Conservation (phyloP, 2,329 filamentous ascomycete genomes). For the Westerdykella sp. region DNA sequence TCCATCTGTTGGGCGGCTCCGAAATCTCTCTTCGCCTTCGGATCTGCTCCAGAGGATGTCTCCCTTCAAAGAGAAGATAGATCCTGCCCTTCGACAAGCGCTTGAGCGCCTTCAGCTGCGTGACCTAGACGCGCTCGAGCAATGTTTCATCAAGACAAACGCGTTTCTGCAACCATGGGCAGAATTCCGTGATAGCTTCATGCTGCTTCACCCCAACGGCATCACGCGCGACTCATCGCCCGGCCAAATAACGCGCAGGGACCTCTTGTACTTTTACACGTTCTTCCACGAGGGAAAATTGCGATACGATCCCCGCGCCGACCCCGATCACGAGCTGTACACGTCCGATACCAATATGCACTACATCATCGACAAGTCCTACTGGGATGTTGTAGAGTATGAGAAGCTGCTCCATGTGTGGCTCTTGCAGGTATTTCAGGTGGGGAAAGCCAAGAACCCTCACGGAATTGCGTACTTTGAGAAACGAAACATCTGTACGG, state of each 20-base stretch:
- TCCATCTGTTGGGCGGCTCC: too few relatives aligned
- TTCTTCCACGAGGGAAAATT: conserved; percentile 21
- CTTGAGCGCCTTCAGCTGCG: conserved; percentile 20
- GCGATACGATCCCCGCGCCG: conserved; percentile 22
- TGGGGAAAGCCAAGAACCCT: conserved; percentile 25
- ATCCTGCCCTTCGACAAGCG: conserved; percentile 4
- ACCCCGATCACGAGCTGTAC: conserved; percentile 10
- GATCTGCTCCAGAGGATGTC: too few relatives aligned
- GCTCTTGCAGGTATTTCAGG: conserved; percentile 28
- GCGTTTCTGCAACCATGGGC: conserved; percentile 30
- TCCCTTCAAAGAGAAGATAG: not conserved
- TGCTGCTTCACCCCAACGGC: conserved; percentile 14
- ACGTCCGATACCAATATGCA: conserved; percentile 8
- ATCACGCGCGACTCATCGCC: conserved; percentile 8
- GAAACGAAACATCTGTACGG: conserved; percentile 19
- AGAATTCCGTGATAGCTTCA: conserved; percentile 23
- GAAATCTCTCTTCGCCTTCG: too few relatives aligned
- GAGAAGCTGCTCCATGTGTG: conserved; percentile 31
- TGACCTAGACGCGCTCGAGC: conserved; percentile 19
- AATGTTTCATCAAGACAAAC: conserved; percentile 20
- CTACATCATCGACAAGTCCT: conserved; percentile 20
- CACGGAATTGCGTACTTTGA: conserved; percentile 26
- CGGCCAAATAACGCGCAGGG: conserved; percentile 13
- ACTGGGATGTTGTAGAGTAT: conserved; percentile 21
- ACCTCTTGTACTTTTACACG: conserved; percentile 30